Evolutionary conservation across 2,329 filamentous ascomycete species (phyloP), one percentile per base, ranked within the genome.

Genomic region (Apiospora rasikravindrae): DNA sequence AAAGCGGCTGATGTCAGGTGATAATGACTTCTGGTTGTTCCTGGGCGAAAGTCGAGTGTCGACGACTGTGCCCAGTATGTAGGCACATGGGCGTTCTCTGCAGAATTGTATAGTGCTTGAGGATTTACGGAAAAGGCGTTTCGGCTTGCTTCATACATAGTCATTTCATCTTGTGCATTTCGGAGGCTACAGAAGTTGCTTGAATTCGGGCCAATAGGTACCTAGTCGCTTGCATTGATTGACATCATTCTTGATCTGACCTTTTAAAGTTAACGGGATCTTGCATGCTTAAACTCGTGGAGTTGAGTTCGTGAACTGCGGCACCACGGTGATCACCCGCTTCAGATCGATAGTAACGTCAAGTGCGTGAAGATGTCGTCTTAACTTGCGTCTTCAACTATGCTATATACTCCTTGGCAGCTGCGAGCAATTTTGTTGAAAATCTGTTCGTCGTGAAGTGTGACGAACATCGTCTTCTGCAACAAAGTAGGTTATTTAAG

Each of bases 91-190:
- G 57, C 57, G 57, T 64, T 73, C 71, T 33, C 49, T 69, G 68
- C 70, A 70, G 57, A 68, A 73, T 73, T 61, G 69, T 73, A 71
- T 70, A 73, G 70, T 71, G 49, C 69, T 67, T 67, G 47, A 70
- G 70, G 72, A 69, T 53, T 47, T 70, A 64, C 57, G 72, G 66
- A 73, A 72, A 71, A 71, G 72, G 72, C 72, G 72, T 73, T 73
- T 40, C 53, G 57, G 71, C 37, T 70, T 64, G 57, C 57, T 64
- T 64, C 57, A 64, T 64, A 64, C 57, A 37, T 64, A 64, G 57
- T 64, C 29, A 64, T 64, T 64, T 24, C 57, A 64, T 64, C 57
- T 5, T 72, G 57, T 70, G 26, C 40, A 67, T 53, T 53, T 71
- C n/a, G 26, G 68, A 37, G 44, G 67, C 67, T 24, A 19, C 45